phyloP scores from a whole-genome alignment of 2,329 filamentous ascomycete genomes.

The Nakataea oryzae region DNA sequence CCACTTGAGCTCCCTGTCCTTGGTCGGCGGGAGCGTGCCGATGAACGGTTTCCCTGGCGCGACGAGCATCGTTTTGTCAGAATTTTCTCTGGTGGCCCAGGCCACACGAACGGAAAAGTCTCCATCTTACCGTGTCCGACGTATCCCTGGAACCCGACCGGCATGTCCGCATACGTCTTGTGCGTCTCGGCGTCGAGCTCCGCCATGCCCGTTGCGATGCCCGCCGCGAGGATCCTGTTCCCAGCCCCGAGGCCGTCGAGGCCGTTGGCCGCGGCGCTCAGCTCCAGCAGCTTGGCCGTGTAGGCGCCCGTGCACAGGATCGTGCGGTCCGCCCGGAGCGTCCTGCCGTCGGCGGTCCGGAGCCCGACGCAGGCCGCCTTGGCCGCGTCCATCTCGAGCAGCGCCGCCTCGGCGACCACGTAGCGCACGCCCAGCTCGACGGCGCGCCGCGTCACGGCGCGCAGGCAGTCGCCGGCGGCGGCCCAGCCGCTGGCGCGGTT shows the following conservation, averaged over 20 bases:
- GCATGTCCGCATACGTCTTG: conserved; percentile 34
- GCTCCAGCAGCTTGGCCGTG: conserved; percentile 43
- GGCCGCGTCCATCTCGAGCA: conserved; percentile 31
- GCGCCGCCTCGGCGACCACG: conserved; percentile 37
- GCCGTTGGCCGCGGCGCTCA: conserved; percentile 32
- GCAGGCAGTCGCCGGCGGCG: conserved; percentile 47
- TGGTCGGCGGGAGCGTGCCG: conserved; percentile 45
- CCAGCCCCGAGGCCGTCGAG: conserved; percentile 38
- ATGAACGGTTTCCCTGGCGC: conserved; percentile 32
- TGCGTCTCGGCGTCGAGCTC: conserved; percentile 36
- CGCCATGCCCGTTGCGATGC: conserved; percentile 48
- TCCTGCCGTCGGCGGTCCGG: conserved; percentile 29
- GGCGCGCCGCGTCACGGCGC: conserved; percentile 39
- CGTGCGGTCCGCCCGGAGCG: conserved; percentile 36
- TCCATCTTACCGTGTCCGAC: conserved; percentile 9
- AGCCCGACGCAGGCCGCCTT: conserved; percentile 36
- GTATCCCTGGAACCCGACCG: conserved; percentile 33
- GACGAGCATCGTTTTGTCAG: neutral
- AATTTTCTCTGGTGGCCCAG: neutral
- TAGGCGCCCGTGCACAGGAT: conserved; percentile 47
- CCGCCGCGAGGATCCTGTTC: conserved; percentile 44
- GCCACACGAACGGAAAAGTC: conserved; percentile 5
- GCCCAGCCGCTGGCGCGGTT: conserved; percentile 55
- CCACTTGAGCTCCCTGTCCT: conserved; percentile 42
- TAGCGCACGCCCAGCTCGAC: conserved; percentile 49